Conservation (phyloP, 2,329 filamentous ascomycete genomes). For the Penicillium digitatum region DNA sequence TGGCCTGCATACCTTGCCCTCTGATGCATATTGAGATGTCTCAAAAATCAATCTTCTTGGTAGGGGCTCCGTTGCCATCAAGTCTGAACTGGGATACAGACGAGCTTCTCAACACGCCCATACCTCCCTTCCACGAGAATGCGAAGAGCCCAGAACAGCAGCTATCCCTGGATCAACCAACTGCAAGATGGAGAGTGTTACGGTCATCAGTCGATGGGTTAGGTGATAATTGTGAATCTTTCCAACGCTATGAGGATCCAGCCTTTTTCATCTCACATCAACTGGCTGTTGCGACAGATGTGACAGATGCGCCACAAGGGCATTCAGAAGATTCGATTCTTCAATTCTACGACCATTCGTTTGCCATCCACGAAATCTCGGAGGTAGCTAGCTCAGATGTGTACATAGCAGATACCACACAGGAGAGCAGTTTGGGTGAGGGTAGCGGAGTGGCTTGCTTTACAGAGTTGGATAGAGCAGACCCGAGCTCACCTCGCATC, state of each 20-base stretch:
- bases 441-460: conserved; percentile 15
- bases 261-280: conserved; percentile 33
- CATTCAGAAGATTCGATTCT: conserved; percentile 38
- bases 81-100: conserved; percentile 54
- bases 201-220: conserved; percentile 11
- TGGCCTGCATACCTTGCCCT: neutral
- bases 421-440: conserved; percentile 25
- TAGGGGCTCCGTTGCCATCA: conserved; percentile 58
- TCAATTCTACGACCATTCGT: conserved; percentile 74
- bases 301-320: conserved; percentile 2
- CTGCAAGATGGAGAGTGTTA: conserved; percentile 32
- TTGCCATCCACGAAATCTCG: conserved; percentile 62
- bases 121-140: conserved; percentile 30
- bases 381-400: conserved; percentile 25
- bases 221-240: conserved; percentile 10
- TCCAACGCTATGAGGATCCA: conserved; percentile 16
- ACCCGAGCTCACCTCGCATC: conserved; percentile 8
- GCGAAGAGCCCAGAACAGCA: conserved; percentile 1
- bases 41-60: conserved; percentile 47
- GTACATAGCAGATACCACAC: conserved; percentile 19
- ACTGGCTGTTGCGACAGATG: conserved; percentile 19
- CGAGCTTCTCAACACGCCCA: conserved; percentile 49
- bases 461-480: conserved; percentile 6
- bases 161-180: conserved; percentile 9
- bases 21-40: conserved; percentile 22